phyloP scores from a whole-genome alignment of 108 stramenopile species.

The Cyclotella cryptica region DNA sequence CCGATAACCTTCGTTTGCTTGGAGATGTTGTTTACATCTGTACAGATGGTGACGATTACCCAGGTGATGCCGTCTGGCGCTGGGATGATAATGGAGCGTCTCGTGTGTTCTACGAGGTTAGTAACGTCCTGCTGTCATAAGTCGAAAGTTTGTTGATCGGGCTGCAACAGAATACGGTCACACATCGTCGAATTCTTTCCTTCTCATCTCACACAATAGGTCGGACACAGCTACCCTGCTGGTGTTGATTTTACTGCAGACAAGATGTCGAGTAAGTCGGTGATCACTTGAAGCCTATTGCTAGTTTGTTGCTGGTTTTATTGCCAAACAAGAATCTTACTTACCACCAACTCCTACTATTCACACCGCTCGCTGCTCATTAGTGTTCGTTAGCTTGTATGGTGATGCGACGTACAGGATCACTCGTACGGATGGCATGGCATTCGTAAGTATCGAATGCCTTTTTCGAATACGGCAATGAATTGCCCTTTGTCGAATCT shows the following conservation, averaged over 20 bases:
- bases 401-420: constrained; percentile 23
- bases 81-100: constrained; percentile 29
- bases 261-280: background rate
- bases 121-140: background rate
- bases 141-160: background rate
- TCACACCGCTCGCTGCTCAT: too few relatives aligned
- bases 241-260: constrained; percentile 23
- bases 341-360: too few relatives aligned
- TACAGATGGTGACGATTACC: constrained; percentile 14
- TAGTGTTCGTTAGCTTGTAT: constrained; percentile 17
- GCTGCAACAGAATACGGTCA: background rate
- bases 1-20: constrained; percentile 24
- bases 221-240: constrained; percentile 28
- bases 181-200: background rate
- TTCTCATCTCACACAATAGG: background rate
- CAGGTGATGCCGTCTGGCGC: constrained; percentile 20
- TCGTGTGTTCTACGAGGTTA: constrained; percentile 28
- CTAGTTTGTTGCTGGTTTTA: too few relatives aligned
- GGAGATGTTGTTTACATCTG: constrained; percentile 19
- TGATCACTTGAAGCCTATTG: too few relatives aligned
- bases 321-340: too few relatives aligned
- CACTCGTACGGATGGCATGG: constrained; percentile 19
- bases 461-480: background rate
- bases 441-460: constrained; percentile 1
- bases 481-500: background rate